Conservation (phyloP, 129 eudicot species). For the Pseudognaphalium luteoalbum region DNA sequence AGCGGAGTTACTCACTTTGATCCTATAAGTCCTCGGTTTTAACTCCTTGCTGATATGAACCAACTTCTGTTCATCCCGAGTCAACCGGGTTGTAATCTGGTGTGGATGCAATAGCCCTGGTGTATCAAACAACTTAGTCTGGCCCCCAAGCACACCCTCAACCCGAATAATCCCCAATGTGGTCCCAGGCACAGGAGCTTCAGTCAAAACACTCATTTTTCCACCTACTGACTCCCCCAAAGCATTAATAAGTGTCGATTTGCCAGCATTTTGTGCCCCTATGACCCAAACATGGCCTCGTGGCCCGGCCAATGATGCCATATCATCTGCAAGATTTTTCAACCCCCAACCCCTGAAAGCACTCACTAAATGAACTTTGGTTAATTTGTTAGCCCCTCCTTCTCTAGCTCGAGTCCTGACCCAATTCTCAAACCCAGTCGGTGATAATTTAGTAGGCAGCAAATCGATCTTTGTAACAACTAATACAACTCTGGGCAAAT, state of each 20-base stretch:
- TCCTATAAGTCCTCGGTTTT: constrained; percentile 91
- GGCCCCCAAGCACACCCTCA: constrained; percentile 80
- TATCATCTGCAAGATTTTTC: constrained; percentile 81
- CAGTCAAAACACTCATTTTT: constrained; percentile 69
- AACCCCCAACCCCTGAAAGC: constrained; percentile 88
- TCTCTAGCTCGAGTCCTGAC: constrained; percentile 82
- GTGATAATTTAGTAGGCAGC: constrained; percentile 62
- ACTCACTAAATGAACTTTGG: constrained; percentile 91
- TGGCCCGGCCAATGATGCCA: constrained; percentile 66
- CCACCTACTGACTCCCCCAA: constrained; percentile 77
- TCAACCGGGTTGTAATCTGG: constrained; percentile 85
- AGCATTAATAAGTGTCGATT: constrained; percentile 83
- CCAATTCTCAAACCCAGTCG: constrained; percentile 86
- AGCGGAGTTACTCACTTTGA: constrained; percentile 50
- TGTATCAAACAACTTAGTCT: constrained; percentile 89
- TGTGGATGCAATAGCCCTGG: constrained; percentile 94
- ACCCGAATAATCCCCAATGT: constrained; percentile 88
- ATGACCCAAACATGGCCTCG: constrained; percentile 96
- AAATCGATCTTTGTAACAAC: constrained; percentile 91
- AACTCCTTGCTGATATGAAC: constrained; percentile 75
- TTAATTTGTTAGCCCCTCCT: constrained; percentile 67
- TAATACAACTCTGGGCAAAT: constrained; percentile 75
- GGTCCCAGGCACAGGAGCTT: constrained; percentile 96
- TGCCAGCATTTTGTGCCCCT: constrained; percentile 98
- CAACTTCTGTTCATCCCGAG: constrained; percentile 76